These are phyloP conservation scores for Diaporthe citrichinensis DNA, from an alignment of 2,329 filamentous ascomycete species.

Conservation along the genomic window DNA sequence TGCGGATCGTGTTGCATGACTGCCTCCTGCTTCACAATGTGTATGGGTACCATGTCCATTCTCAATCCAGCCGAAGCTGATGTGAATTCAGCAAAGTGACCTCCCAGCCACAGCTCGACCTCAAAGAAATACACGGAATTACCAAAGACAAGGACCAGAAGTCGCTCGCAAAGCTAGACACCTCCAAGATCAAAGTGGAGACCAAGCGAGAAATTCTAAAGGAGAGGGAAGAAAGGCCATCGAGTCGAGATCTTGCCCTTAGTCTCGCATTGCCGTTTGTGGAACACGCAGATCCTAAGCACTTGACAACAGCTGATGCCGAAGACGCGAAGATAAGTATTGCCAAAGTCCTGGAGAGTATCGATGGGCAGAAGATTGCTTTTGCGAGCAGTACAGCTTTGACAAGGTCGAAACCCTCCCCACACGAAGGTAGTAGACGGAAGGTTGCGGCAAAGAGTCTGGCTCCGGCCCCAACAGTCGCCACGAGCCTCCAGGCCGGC, in stretches of 20 bases:
- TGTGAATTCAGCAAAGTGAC: neutral
- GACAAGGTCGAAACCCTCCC: neutral
- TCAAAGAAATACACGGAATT: conserved; percentile 2
- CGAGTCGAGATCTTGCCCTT: neutral
- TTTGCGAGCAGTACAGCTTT: neutral
- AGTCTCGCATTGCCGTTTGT: neutral
- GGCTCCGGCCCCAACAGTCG: neutral
- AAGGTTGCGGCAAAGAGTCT: neutral
- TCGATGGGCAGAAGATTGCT: neutral
- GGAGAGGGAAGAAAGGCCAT: neutral
- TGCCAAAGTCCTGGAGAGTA: conserved; percentile 8
- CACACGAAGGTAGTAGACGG: neutral
- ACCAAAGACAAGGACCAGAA: neutral
- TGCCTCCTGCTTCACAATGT: neutral
- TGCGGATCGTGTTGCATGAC: neutral
- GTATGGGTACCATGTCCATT: neutral
- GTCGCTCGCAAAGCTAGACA: neutral
- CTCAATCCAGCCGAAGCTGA: neutral
- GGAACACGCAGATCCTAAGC: neutral
- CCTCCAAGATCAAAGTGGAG: neutral
- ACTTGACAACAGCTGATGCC: neutral
- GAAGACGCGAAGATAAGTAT: neutral
- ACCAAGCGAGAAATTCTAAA: conserved; percentile 1
- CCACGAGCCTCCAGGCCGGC: neutral
- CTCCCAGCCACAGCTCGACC: conserved; percentile 9